A percentile compares a stretch with the other conserved stretches of the same genome.
Conservation (phyloP, 2,329 filamentous ascomycete species). For the Botrytis hyacinthi region DNA sequence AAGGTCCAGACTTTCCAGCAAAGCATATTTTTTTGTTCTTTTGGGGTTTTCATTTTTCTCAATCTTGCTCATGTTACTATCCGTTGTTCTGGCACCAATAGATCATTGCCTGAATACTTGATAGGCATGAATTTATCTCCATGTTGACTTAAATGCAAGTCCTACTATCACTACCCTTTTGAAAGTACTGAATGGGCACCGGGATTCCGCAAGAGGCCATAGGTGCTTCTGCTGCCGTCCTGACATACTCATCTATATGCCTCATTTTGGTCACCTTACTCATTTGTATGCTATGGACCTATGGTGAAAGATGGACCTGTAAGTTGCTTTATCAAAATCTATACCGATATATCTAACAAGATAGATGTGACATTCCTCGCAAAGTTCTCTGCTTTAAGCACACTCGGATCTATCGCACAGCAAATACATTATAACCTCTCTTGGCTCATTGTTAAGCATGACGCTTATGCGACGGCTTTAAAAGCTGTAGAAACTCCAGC, state of each 20-base stretch:
- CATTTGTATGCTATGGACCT: slow-evolving; percentile 34
- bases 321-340: slow-evolving; percentile 9
- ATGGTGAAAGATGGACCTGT: slow-evolving; percentile 38
- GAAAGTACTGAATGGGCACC: slow-evolving; percentile 17
- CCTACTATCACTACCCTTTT: neutral
- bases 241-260: slow-evolving; percentile 36
- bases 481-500: slow-evolving; percentile 42
- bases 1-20: slow-evolving; percentile 11
- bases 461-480: slow-evolving; percentile 41
- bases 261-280: slow-evolving; percentile 29
- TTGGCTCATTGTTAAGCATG: slow-evolving; percentile 32
- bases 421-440: slow-evolving; percentile 35
- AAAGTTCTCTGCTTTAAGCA: slow-evolving; percentile 33
- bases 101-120: neutral
- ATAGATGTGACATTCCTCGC: slow-evolving; percentile 36
- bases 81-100: slow-evolving; percentile 4
- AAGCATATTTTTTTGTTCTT: neutral
- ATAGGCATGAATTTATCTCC: neutral
- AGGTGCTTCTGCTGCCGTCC: slow-evolving; percentile 31
- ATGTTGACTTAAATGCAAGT: slow-evolving; percentile 15
- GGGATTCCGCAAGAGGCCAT: slow-evolving; percentile 32
- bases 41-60: neutral
- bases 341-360: neutral
- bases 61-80: neutral
- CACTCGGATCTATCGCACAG: slow-evolving; percentile 35